Conservation (phyloP, 306 rosid species). For the Ammopiptanthus mongolicus region DNA sequence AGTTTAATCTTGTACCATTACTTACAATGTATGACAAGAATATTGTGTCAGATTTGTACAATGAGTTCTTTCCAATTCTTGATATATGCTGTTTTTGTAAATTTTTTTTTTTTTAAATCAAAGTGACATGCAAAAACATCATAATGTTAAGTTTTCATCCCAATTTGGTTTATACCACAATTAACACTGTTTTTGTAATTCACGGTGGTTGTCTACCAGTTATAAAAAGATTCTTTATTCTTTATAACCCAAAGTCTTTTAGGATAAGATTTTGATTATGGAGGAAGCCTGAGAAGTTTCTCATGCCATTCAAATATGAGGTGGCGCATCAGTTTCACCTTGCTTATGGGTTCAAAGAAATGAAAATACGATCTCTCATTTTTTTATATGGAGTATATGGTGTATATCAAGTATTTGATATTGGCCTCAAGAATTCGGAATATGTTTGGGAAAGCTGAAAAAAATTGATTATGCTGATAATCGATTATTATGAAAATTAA, state of each 20-base stretch:
- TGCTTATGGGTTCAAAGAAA: not conserved
- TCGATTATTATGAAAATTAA: no score
- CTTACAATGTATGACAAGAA: not conserved
- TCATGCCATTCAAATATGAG: not conserved
- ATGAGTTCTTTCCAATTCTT: not conserved
- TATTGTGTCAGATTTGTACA: not conserved
- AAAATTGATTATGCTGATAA: no score
- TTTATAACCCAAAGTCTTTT: no score
- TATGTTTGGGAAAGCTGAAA: no score
- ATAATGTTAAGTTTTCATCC: no score
- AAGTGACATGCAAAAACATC: no score
- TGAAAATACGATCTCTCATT: not conserved
- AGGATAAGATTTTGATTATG: not conserved
- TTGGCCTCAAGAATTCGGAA: not conserved
- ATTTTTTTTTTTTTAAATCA: no score
- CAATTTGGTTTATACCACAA: no score
- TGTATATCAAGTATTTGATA: not conserved
- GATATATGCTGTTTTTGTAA: not conserved
- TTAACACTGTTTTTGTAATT: not conserved
- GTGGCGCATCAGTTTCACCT: not conserved
- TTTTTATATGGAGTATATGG: no score
- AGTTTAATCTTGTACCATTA: not conserved
- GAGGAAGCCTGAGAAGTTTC: not conserved
- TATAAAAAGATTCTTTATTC: not conserved
- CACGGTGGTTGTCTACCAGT: not conserved